Evolutionary conservation across 2,329 filamentous ascomycete genomes (phyloP).

Genomic region (Mariannaea elegans): DNA sequence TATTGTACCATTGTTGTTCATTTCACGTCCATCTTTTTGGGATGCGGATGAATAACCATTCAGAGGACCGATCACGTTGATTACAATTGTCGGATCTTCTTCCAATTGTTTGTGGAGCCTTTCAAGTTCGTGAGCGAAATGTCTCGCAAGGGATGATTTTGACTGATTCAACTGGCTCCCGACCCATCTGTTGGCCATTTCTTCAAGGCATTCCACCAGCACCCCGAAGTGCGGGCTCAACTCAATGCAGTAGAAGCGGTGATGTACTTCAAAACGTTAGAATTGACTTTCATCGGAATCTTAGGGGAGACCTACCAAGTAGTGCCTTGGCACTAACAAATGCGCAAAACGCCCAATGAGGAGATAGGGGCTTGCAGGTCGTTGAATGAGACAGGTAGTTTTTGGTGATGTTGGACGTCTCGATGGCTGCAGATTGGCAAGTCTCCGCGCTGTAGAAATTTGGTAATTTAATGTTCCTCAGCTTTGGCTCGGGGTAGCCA

Average conservation of each 20-base stretch:
- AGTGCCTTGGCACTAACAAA: constrained; percentile 56
- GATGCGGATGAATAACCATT: too few species aligned
- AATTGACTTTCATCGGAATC: neutral
- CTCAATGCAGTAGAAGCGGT: constrained; percentile 28
- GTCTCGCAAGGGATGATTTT: neutral
- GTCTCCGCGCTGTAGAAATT: constrained; percentile 58
- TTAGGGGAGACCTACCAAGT: constrained; percentile 34
- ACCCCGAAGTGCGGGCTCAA: constrained; percentile 40
- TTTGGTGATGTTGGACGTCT: constrained; percentile 55
- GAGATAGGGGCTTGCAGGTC: constrained; percentile 24
- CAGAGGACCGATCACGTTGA: too few species aligned
- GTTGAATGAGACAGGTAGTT: constrained; percentile 55
- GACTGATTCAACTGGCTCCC: neutral
- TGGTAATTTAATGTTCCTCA: constrained; percentile 47
- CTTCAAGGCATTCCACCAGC: constrained; percentile 41
- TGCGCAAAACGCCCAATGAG: constrained; percentile 56
- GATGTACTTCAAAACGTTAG: constrained; percentile 24
- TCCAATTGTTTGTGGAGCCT: constrained; percentile 4
- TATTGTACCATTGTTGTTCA: too few species aligned
- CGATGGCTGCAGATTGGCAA: constrained; percentile 54
- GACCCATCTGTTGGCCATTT: constrained; percentile 42
- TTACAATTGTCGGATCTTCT: too few species aligned
- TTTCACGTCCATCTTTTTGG: too few species aligned
- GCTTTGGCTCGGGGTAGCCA: constrained; percentile 50
- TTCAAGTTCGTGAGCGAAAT: constrained; percentile 6